Evolutionary conservation across 345 rosid genomes (phyloP).

Genomic region (Moricandia arvensis): DNA sequence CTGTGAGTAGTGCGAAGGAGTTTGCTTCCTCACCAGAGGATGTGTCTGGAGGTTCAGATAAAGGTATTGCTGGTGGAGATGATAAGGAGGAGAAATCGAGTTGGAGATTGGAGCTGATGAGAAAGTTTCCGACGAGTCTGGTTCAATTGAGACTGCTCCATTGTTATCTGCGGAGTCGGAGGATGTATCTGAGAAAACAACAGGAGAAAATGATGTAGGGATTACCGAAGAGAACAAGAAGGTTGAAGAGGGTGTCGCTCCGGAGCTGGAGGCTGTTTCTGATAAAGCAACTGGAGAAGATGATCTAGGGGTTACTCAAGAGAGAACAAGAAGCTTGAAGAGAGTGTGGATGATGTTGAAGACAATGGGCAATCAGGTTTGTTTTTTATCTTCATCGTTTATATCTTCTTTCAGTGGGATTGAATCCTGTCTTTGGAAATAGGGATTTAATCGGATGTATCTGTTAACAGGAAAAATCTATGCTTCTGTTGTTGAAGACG

Average conservation of each 20-base stretch:
- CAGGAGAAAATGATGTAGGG: too few species aligned
- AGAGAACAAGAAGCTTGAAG: conserved; percentile 14
- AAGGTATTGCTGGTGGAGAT: not conserved
- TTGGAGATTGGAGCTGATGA: conserved; percentile 24
- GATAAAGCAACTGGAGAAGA: conserved; percentile 23
- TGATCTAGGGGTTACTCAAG: conserved; percentile 12
- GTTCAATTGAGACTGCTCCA: conserved; percentile 22
- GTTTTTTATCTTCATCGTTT: conserved; percentile 21
- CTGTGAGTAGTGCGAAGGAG: conserved; percentile 55
- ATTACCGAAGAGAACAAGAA: conserved; percentile 29
- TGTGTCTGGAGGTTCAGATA: conserved; percentile 23
- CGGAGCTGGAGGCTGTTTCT: conserved; percentile 20
- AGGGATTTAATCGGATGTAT: conserved; percentile 26
- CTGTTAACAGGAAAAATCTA: conserved; percentile 24
- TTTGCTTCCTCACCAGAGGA: conserved; percentile 39
- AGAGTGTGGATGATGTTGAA: conserved; percentile 3
- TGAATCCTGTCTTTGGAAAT: conserved; percentile 21
- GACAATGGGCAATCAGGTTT: conserved; percentile 46
- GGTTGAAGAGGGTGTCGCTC: conserved; percentile 25
- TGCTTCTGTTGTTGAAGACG: conserved; percentile 35
- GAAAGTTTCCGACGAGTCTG: not conserved
- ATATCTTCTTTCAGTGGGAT: conserved; percentile 9
- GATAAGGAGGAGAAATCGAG: conserved; percentile 19
- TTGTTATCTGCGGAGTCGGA: conserved; percentile 29
- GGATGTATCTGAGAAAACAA: conserved; percentile 31